These are phyloP conservation scores for Gnomoniopsis smithogilvyi DNA, from an alignment of 2,329 filamentous ascomycete genomes.

Conservation along the genomic window DNA sequence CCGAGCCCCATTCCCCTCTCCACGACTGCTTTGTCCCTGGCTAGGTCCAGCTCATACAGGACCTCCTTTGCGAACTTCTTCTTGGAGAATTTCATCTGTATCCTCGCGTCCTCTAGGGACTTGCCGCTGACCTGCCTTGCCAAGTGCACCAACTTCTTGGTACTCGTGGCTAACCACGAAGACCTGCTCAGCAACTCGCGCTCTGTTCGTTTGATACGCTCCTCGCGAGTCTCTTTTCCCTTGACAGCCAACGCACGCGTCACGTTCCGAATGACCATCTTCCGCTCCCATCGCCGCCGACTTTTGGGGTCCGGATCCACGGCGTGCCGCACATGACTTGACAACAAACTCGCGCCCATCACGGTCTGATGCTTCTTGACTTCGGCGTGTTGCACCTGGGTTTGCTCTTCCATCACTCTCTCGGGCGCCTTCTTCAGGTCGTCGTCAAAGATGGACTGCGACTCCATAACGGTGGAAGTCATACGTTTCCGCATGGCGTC, in stretches of 20 bases:
- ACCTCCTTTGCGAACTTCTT: conserved; percentile 89
- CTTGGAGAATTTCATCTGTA: conserved; percentile 93
- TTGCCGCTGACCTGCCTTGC: conserved; percentile 89
- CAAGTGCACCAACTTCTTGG: conserved; percentile 88
- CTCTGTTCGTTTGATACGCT: conserved; percentile 65
- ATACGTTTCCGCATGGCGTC: conserved; percentile 40
- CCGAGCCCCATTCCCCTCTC: conserved; percentile 80
- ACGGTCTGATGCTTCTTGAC: conserved; percentile 28
- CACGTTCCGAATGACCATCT: conserved; percentile 77
- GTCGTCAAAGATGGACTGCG: conserved; percentile 63
- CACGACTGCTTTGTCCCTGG: conserved; percentile 77
- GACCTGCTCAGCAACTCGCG: conserved; percentile 57
- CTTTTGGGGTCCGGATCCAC: conserved; percentile 73
- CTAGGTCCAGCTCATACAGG: conserved; percentile 73
- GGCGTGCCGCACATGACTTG: conserved; percentile 56
- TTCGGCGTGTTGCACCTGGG: conserved; percentile 23
- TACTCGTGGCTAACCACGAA: conserved; percentile 73
- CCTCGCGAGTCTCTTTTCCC: conserved; percentile 49
- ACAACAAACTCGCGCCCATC: conserved; percentile 33
- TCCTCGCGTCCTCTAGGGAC: conserved; percentile 86
- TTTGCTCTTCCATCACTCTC: background rate
- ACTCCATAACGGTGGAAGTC: conserved; percentile 38
- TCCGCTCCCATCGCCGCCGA: conserved; percentile 75
- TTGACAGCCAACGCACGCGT: conserved; percentile 62
- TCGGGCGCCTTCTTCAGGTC: conserved; percentile 37